Base-by-base conservation (phyloP, 495 filamentous ascomycete species). In the Annulohypoxylon bovei region DNA sequence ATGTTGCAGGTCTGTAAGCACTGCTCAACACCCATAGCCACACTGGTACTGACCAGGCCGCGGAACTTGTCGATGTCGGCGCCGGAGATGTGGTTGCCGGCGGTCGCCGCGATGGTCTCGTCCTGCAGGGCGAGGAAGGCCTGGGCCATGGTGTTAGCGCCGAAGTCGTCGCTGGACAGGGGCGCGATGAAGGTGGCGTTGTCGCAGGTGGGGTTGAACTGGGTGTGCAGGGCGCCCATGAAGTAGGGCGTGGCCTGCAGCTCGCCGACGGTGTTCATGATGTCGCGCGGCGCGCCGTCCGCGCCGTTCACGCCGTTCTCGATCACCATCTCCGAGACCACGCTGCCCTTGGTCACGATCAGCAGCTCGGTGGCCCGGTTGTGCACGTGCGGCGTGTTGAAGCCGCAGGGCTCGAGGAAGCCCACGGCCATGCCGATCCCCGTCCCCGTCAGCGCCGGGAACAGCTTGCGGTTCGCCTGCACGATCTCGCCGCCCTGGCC, bases 161-260 rank as follows among this genome's bases (percentile, higher is more conserved):
- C 86, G 12, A 80, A 78, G 74, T 88, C 86, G 33, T 87, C 82
- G 71, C 50, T 76, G 53, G 76, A 77, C 44, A 88, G 81, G 1
- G 77, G 79, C 6, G 84, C 83, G 23, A 86, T 78, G 71, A 87
- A 87, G 0, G 79, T 70, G 2, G 82, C 82, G 53, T 78, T 63
- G 14, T 82, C 79, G 76, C 86, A 88, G 25, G 75, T 79, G 0
- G 80, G 79, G 77, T 89, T 89, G 70, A 81, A 82, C 75, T 89
- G 81, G 39, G 79, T 81, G 75, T 89, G 86, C 44, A 88, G 77
- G 12, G 74, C 70, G 22, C 85, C 86, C 73, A 76, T 72, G 53
- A 80, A 84, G 74, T 87, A 87, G 6, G 83, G 76, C 9, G 84
- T 84, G 28, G 76, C 79, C 56, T 83, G 77, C 67, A 81, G 79